Conservation (phyloP, 192 early-diverging fungal species). For the Gaertneriomyces sp. region DNA sequence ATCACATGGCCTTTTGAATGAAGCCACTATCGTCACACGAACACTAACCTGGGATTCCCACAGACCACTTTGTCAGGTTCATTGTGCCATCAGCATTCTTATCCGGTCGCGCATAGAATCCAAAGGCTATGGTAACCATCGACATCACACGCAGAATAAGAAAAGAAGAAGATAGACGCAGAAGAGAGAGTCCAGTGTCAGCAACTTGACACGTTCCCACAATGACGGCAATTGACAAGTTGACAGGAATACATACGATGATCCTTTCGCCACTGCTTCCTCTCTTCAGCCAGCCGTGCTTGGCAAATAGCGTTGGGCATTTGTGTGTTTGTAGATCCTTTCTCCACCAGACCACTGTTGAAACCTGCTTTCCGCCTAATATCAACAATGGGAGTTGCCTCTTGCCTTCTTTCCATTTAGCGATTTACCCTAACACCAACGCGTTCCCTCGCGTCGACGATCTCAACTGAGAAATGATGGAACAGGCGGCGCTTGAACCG, state of each 20-base stretch:
- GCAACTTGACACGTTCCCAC: no score
- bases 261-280: constrained; percentile 97
- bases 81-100: constrained; percentile 77
- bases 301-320: constrained; percentile 57
- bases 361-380: no score
- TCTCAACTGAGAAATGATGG: no score
- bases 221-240: no score
- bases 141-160: background rate
- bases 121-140: constrained; percentile 46
- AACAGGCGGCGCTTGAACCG: no score
- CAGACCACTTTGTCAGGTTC: constrained; percentile 82
- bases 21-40: background rate
- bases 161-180: background rate
- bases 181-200: no score
- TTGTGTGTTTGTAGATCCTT: background rate
- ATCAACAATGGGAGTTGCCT: no score
- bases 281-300: constrained; percentile 82
- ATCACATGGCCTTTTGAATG: background rate
- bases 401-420: no score
- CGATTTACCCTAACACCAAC: no score
- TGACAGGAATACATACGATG: constrained; percentile 55
- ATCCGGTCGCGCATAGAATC: constrained; percentile 88
- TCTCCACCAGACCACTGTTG: no score
- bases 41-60: constrained; percentile 70
- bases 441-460: no score